Evolutionary conservation across 2,329 filamentous ascomycete species (phyloP).

Genomic region (Aspergillus quadricinctus): DNA sequence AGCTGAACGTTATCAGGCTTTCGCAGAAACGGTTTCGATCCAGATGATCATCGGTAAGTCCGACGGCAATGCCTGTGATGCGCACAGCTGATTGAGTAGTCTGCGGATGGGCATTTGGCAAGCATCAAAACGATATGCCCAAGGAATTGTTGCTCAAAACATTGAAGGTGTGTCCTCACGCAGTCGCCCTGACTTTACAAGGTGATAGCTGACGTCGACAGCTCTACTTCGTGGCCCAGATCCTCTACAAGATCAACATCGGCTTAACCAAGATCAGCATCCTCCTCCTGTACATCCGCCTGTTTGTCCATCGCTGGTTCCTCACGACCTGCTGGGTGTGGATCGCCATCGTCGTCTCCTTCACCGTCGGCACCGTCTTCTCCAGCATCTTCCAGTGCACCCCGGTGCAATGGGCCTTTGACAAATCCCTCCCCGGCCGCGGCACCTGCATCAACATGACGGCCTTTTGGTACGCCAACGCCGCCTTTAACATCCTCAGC

Average conservation of each 20-base stretch:
- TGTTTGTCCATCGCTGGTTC: constrained; percentile 19
- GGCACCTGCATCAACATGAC: constrained; percentile 47
- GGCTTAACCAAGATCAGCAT: constrained; percentile 23
- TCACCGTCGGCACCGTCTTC: constrained; percentile 17
- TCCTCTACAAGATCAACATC: constrained; percentile 23
- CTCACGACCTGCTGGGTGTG: constrained; percentile 14
- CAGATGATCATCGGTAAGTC: constrained; percentile 16
- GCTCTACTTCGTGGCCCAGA: constrained; percentile 20
- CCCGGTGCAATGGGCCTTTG: constrained; percentile 15
- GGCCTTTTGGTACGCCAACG: constrained; percentile 50
- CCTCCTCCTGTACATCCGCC: constrained; percentile 18
- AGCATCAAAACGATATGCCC: constrained; percentile 11
- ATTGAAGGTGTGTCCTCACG: constrained; percentile 9
- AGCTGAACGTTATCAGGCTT: constrained; percentile 5
- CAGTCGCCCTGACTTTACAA: neutral
- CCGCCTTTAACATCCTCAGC: constrained; percentile 34
- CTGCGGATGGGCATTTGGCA: constrained; percentile 19
- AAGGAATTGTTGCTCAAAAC: constrained; percentile 7
- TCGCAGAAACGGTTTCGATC: constrained; percentile 18
- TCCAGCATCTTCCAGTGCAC: constrained; percentile 22
- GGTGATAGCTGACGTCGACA: neutral
- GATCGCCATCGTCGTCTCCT: constrained; percentile 15
- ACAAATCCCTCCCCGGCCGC: constrained; percentile 7
- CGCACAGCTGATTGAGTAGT: constrained; percentile 4
- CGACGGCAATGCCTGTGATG: neutral